Conservation (phyloP, 805 yeast species). For the Saturnispora sanitii region DNA sequence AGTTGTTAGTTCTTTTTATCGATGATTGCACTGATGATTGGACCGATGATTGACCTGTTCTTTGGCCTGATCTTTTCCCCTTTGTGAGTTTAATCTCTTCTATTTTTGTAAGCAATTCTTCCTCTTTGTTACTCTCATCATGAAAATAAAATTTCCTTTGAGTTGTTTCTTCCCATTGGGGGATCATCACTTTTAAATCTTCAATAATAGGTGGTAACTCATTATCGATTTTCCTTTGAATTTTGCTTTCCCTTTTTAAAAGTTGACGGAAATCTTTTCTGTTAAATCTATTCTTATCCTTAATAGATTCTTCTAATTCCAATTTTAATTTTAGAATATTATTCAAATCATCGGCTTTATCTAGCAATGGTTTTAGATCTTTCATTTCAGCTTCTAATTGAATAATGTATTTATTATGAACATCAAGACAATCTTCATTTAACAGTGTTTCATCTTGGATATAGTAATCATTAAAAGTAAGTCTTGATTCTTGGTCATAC, state of each 20-base stretch:
- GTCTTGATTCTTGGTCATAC: constrained; percentile 43
- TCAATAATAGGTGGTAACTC: constrained; percentile 56
- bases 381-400: constrained; percentile 41
- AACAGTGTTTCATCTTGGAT: constrained; percentile 29
- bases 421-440: constrained; percentile 51
- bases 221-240: constrained; percentile 57
- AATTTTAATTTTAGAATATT: constrained; percentile 49
- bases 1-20: constrained; percentile 1
- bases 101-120: constrained; percentile 30
- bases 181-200: constrained; percentile 38
- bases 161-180: constrained; percentile 36
- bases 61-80: constrained; percentile 15
- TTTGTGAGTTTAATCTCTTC: too few species aligned
- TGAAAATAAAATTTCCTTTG: constrained; percentile 33
- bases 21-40: constrained; percentile 4
- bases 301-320: constrained; percentile 57
- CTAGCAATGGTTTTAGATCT: constrained; percentile 44
- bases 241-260: constrained; percentile 68
- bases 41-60: constrained; percentile 2
- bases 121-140: constrained; percentile 29
- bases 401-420: constrained; percentile 55
- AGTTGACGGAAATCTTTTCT: constrained; percentile 72
- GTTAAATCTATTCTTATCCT: constrained; percentile 70
- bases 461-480: constrained; percentile 34
- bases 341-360: constrained; percentile 44